These are phyloP conservation scores for Hanseniaspora pseudoguilliermondii DNA, from an alignment of 805 yeast species.

Conservation along the genomic window DNA sequence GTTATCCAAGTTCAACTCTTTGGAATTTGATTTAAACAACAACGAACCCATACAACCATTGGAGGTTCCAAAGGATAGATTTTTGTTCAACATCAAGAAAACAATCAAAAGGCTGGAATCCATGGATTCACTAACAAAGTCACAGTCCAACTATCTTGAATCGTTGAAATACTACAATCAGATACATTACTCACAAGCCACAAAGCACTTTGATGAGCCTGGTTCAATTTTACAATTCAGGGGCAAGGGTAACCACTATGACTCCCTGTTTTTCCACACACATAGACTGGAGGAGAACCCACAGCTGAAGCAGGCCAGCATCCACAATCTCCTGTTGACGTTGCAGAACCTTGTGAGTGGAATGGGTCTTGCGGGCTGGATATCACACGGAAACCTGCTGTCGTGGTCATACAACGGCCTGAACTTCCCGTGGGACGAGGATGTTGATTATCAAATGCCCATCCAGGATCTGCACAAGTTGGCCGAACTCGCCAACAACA, in stretches of 20 bases:
- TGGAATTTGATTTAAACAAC: not conserved
- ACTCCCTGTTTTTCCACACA: constrained; percentile 48
- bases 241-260: constrained; percentile 35
- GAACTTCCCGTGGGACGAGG: constrained; percentile 55
- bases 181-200: constrained; percentile 25
- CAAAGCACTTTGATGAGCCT: constrained; percentile 30
- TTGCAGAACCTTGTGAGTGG: constrained; percentile 38
- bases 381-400: constrained; percentile 52
- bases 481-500: constrained; percentile 32
- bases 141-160: constrained; percentile 25
- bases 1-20: not conserved
- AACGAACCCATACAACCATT: not conserved
- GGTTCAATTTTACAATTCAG: constrained; percentile 17
- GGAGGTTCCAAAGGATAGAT: not conserved
- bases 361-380: constrained; percentile 42
- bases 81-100: constrained; percentile 18
- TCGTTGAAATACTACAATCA: constrained; percentile 26
- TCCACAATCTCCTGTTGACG: constrained; percentile 38
- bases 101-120: constrained; percentile 22
- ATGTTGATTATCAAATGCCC: constrained; percentile 54
- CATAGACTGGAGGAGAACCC: constrained; percentile 29
- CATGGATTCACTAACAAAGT: constrained; percentile 17
- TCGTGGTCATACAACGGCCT: constrained; percentile 56
- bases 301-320: constrained; percentile 18
- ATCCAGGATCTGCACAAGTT: constrained; percentile 34